These are phyloP conservation scores for Aaosphaeria arxii DNA, from an alignment of 2,329 filamentous ascomycete species.

Conservation along the genomic window DNA sequence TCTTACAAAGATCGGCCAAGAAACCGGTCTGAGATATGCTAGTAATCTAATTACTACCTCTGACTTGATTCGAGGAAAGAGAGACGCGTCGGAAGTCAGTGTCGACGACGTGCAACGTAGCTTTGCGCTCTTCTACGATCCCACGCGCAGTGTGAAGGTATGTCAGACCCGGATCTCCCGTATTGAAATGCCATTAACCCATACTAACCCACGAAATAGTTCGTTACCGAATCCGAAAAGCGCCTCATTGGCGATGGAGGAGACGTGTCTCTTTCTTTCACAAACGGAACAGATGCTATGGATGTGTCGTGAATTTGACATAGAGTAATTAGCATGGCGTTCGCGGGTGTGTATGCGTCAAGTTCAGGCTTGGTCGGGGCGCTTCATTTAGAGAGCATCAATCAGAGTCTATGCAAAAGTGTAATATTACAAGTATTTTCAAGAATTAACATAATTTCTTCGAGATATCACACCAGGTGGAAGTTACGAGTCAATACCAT, in stretches of 20 bases:
- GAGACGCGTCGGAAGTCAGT: slow-evolving; percentile 77
- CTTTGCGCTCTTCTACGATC: slow-evolving; percentile 92
- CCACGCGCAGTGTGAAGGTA: slow-evolving; percentile 73
- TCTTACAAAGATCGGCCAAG: slow-evolving; percentile 91
- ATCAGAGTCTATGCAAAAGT: too few relatives aligned
- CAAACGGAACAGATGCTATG: slow-evolving; percentile 63
- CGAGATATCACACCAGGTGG: too few relatives aligned
- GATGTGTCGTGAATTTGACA: slow-evolving; percentile 55
- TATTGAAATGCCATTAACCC: background rate
- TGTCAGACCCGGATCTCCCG: slow-evolving; percentile 2
- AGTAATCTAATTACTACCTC: slow-evolving; percentile 97
- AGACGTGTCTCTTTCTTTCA: slow-evolving; percentile 63
- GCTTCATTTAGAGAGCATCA: too few relatives aligned
- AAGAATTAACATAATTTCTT: too few relatives aligned
- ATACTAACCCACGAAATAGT: slow-evolving; percentile 39
- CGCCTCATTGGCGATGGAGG: slow-evolving; percentile 88
- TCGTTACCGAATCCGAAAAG: slow-evolving; percentile 87
- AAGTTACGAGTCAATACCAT: too few relatives aligned
- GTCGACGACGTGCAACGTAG: slow-evolving; percentile 90
- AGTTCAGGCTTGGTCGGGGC: too few relatives aligned
- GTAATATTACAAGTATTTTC: too few relatives aligned
- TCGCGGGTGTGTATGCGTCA: too few relatives aligned
- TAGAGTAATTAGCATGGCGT: too few relatives aligned
- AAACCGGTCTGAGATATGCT: slow-evolving; percentile 90
- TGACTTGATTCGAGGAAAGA: slow-evolving; percentile 81